A percentile compares a stretch with the other conserved stretches of the same genome.
These are phyloP conservation scores for Calonectria montana DNA, from an alignment of 2,329 filamentous ascomycete species.

Conservation along the genomic window DNA sequence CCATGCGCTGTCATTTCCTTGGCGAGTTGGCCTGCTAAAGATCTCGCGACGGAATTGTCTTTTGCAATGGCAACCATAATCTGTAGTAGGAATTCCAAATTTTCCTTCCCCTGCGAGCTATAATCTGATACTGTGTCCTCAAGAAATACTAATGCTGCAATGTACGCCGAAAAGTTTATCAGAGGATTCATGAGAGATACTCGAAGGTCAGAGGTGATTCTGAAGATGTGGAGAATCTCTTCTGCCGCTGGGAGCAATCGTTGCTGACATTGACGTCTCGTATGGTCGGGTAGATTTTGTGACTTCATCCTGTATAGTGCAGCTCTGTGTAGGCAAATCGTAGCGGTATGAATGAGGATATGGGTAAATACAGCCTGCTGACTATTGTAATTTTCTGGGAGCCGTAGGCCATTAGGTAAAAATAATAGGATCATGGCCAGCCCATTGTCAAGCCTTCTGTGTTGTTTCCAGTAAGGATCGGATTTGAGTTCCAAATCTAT, in stretches of 20 bases:
- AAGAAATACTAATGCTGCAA: slow-evolving; percentile 77
- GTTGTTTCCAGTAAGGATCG: slow-evolving; percentile 80
- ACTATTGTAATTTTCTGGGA: slow-evolving; percentile 74
- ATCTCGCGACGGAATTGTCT: slow-evolving; percentile 74
- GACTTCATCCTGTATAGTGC: slow-evolving; percentile 77
- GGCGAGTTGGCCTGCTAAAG: slow-evolving; percentile 76
- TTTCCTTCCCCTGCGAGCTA: slow-evolving; percentile 60
- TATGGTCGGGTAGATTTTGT: background rate
- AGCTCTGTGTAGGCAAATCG: slow-evolving; percentile 86
- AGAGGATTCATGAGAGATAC: slow-evolving; percentile 72
- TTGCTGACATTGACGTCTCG: slow-evolving; percentile 63
- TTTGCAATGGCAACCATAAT: slow-evolving; percentile 73
- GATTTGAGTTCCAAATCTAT: slow-evolving; percentile 57
- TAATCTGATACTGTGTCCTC: slow-evolving; percentile 74
- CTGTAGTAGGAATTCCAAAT: slow-evolving; percentile 73
- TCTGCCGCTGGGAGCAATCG: slow-evolving; percentile 81
- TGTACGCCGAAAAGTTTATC: slow-evolving; percentile 77
- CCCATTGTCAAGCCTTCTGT: slow-evolving; percentile 80
- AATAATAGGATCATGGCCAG: slow-evolving; percentile 79
- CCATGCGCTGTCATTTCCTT: slow-evolving; percentile 65
- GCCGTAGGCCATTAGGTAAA: slow-evolving; percentile 75
- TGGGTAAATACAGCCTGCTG: slow-evolving; percentile 81
- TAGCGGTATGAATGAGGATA: slow-evolving; percentile 84
- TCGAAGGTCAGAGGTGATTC: slow-evolving; percentile 55
- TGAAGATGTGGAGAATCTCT: slow-evolving; percentile 82